Base-by-base conservation (phyloP, 1,139 yeast genomes). In the Dujonia santamariae region DNA sequence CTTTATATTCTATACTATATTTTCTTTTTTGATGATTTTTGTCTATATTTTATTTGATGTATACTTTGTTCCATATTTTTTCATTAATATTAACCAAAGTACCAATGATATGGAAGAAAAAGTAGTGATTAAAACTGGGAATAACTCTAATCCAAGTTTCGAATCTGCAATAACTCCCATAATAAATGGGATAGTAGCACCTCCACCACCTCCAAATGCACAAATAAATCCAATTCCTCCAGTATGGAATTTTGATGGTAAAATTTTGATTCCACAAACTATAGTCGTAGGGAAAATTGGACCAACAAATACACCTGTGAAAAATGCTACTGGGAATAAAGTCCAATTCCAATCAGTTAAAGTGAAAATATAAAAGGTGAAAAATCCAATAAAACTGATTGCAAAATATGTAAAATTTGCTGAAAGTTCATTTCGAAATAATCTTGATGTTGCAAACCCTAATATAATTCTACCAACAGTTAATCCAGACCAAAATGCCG, bases 221-320 rank as follows among this genome's bases (percentile, higher is more conserved):
- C 90, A 80, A 16, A 83, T 76, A 35, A 85, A 68, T 1, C 95
- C 94, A 5, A 86, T 70, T 0, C 88, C 92, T 7, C 78, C 62
- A 7, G 85, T 75, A 39, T 85, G 87, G 37, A 71, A 59, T 32
- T 69, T 68, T 18, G 63, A 59, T 0, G 95, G 95, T 29, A 86
- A 55, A 2, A 78, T 62, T 33, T 78, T 76, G 34, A 84, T 58
- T 4, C 87, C 68, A 5, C 84, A 71, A 9, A 84, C 75, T 36
- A 84, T 77, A 0, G 85, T 76, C 7, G 92, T 80, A 1, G 95
- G 92, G 57, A 82, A 86, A 4, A 85, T 63, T 1, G 96, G 96
- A 0, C 96, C 96, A 20, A 83, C 78, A 41, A 75, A 75, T 22
- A 78, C 61, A 0, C 95, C 96, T 28, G 79, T 64, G 8, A 73